A percentile compares a stretch with the other conserved stretches of the same genome.
Conservation (phyloP, 2,329 filamentous ascomycete genomes). For the Nemania sp. region DNA sequence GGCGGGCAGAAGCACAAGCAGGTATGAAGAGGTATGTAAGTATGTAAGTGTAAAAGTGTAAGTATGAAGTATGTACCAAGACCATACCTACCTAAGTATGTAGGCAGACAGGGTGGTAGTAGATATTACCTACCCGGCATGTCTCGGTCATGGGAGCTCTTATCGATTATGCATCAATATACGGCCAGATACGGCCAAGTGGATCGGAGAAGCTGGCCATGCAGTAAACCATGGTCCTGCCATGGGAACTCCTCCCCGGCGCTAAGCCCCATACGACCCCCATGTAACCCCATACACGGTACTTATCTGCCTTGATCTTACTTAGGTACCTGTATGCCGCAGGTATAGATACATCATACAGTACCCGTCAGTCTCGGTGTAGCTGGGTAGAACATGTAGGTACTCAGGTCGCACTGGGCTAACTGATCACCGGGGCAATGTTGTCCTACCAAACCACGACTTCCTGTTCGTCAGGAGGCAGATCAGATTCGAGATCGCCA, state of each 20-base stretch:
- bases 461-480: conserved; percentile 19
- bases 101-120: background rate
- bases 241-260: conserved; percentile 10
- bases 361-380: too few relatives aligned
- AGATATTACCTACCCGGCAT: background rate
- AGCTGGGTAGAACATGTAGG: too few relatives aligned
- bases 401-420: conserved; percentile 13
- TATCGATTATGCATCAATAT: conserved; percentile 49
- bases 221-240: too few relatives aligned
- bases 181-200: conserved; percentile 11
- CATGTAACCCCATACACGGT: conserved; percentile 7
- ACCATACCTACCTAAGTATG: background rate
- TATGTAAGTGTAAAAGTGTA: background rate
- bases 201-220: background rate
- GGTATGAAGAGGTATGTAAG: too few relatives aligned
- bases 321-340: too few relatives aligned
- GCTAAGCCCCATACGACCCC: conserved; percentile 22
- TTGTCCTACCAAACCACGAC: conserved; percentile 21
- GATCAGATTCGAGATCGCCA: background rate
- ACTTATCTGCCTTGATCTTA: too few relatives aligned
- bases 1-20: too few relatives aligned
- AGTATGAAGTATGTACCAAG: background rate
- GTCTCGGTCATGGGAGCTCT: conserved; percentile 40
- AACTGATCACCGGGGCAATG: conserved; percentile 28
- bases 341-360: too few relatives aligned